These are phyloP conservation scores for Pythium myriotylum DNA, from an alignment of 352 stramenopile genomes.

Conservation along the genomic window DNA sequence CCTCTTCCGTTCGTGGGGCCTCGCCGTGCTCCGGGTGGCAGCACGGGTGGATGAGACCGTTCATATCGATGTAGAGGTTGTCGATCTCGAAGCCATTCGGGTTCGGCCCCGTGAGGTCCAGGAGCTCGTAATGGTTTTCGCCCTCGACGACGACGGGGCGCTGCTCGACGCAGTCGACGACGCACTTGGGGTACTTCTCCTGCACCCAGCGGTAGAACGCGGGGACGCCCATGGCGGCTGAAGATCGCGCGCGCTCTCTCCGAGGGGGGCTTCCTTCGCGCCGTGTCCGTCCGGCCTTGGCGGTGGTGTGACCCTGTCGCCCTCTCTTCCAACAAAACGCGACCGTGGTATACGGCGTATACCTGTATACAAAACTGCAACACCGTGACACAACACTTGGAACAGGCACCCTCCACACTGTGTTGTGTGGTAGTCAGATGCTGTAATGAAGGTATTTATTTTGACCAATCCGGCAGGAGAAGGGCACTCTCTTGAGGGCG, in stretches of 20 bases:
- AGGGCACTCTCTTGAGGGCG: too few species aligned
- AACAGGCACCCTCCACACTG: background rate
- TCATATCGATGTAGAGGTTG: constrained; percentile 99
- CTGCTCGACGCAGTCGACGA: constrained; percentile 89
- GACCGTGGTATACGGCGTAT: constrained; percentile 17
- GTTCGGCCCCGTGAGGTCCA: constrained; percentile 86
- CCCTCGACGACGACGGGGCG: constrained; percentile 79
- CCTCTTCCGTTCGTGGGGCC: constrained; percentile 93
- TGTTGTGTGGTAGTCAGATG: background rate
- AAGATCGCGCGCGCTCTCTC: background rate
- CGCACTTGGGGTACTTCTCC: constrained; percentile 99
- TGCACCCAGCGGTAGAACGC: constrained; percentile 99
- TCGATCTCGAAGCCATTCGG: constrained; percentile 95
- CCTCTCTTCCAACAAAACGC: constrained; percentile 27
- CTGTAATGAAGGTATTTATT: background rate
- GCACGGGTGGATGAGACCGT: constrained; percentile 99
- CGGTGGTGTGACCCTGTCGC: background rate
- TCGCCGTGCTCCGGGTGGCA: constrained; percentile 95
- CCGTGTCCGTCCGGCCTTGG: background rate
- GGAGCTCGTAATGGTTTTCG: constrained; percentile 79
- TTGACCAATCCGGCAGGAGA: constrained; percentile 19
- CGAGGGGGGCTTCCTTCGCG: background rate
- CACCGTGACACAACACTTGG: constrained; percentile 25
- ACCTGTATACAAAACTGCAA: constrained; percentile 22
- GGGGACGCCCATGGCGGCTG: constrained; percentile 95